phyloP scores from a whole-genome alignment of 805 yeast genomes.

The Wickerhamiella parazyma region DNA sequence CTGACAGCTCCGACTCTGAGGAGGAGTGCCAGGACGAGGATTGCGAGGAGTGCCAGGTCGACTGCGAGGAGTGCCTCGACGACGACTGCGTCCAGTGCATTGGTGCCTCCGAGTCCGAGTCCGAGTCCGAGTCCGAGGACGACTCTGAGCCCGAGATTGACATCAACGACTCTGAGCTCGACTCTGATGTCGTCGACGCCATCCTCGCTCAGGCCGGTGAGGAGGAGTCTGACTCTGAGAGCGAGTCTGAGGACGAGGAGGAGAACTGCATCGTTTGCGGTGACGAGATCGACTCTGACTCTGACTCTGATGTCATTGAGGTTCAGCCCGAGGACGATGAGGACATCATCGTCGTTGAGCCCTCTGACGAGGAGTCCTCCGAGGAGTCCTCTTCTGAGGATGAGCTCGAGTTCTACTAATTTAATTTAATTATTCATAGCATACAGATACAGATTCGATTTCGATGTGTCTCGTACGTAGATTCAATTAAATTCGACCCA shows the following conservation, averaged over 20 bases:
- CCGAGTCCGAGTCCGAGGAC: slow-evolving; percentile 8
- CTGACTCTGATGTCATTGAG: slow-evolving; percentile 16
- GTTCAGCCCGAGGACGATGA: slow-evolving; percentile 17
- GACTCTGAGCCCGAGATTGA: slow-evolving; percentile 14
- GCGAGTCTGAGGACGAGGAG: slow-evolving; percentile 12
- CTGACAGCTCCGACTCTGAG: neutral
- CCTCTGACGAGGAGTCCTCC: slow-evolving; percentile 4
- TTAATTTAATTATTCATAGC: slow-evolving; percentile 6
- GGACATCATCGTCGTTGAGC: slow-evolving; percentile 12
- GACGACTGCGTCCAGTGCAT: slow-evolving; percentile 2
- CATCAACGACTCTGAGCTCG: slow-evolving; percentile 14
- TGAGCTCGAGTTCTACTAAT: neutral
- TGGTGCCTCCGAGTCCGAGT: slow-evolving; percentile 9
- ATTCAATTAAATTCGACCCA: no score
- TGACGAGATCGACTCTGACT: slow-evolving; percentile 10
- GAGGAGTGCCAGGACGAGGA: slow-evolving; percentile 1
- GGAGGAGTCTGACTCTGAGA: slow-evolving; percentile 11
- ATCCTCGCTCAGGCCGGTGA: slow-evolving; percentile 16
- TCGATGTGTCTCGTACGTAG: no score
- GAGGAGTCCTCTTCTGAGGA: neutral
- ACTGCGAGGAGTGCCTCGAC: neutral
- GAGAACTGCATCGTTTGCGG: slow-evolving; percentile 5
- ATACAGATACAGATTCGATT: slow-evolving; percentile 3
- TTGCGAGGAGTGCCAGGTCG: neutral
- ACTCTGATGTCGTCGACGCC: slow-evolving; percentile 15